Percentiles rank a stretch among this genome's conserved stretches.
phyloP scores from a whole-genome alignment of 257 asterid genomes.

The Henckelia pumila region DNA sequence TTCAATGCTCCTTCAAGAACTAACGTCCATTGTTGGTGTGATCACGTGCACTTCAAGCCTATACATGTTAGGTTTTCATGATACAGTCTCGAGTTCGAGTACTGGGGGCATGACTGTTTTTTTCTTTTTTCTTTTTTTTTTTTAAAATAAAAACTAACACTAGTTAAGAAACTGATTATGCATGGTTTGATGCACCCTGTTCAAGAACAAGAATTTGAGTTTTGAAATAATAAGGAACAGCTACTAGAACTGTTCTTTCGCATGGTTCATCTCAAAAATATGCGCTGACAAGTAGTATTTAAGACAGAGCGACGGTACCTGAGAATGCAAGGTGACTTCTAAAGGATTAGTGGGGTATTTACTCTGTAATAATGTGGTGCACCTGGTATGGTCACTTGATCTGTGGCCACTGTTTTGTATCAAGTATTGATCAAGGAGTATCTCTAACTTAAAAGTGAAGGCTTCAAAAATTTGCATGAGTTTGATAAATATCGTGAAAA shows the following conservation, averaged over 20 bases:
- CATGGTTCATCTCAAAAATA: neutral
- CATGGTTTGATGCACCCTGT: neutral
- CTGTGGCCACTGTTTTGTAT: neutral
- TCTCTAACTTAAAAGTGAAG: too few relatives aligned
- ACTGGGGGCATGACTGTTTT: too few relatives aligned
- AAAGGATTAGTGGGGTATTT: neutral
- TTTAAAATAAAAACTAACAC: neutral
- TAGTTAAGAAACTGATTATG: too few relatives aligned
- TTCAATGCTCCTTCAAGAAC: neutral
- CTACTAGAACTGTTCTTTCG: neutral
- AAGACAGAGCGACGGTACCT: neutral
- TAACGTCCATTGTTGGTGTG: neutral
- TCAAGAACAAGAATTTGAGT: neutral
- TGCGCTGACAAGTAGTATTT: neutral
- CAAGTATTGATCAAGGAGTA: neutral
- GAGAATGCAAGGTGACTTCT: neutral
- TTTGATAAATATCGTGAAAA: neutral
- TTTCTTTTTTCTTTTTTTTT: too few relatives aligned
- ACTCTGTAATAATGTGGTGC: neutral
- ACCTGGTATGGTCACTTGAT: neutral
- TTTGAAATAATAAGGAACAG: neutral
- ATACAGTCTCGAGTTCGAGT: neutral
- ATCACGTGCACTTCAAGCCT: neutral
- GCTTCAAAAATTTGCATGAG: neutral
- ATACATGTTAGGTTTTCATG: neutral